A percentile compares a stretch with the other conserved stretches of the same genome.
Evolutionary conservation across 2,329 filamentous ascomycete species (phyloP).

Genomic region (Verticillium tricorpus): DNA sequence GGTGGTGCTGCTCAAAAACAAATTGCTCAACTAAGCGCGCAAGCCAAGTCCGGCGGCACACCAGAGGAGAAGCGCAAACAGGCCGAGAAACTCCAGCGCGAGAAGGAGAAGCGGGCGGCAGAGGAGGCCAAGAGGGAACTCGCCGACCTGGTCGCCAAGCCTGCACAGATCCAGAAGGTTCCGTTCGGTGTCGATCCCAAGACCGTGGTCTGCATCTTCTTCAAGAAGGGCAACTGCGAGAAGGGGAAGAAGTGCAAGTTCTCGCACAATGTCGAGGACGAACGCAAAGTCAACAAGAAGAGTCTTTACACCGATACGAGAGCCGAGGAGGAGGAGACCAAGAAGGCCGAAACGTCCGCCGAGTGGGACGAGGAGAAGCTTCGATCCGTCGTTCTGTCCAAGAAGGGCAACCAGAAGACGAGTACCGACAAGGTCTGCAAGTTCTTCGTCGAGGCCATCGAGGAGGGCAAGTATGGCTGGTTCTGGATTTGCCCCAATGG

Average conservation of each 20-base stretch:
- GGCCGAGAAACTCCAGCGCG: conserved; percentile 61
- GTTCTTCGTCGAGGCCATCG: conserved; percentile 93
- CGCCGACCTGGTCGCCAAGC: conserved; percentile 80
- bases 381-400: conserved; percentile 82
- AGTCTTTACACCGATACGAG: conserved; percentile 84
- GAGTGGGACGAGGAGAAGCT: conserved; percentile 98
- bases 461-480: conserved; percentile 99
- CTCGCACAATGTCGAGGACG: conserved; percentile 82
- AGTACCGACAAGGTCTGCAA: conserved; percentile 99
- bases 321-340: conserved; percentile 67
- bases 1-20: conserved; percentile 84
- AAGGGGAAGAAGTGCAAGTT: conserved; percentile 99
- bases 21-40: conserved; percentile 77
- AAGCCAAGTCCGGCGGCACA: conserved; percentile 69
- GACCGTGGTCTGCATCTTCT: conserved; percentile 94
- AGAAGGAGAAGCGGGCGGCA: conserved; percentile 86
- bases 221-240: conserved; percentile 94
- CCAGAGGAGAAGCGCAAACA: conserved; percentile 81
- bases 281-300: conserved; percentile 89
- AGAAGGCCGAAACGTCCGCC: conserved; percentile 88
- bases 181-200: conserved; percentile 98
- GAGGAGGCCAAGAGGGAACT: conserved; percentile 79
- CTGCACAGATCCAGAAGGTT: conserved; percentile 94
- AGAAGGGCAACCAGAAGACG: conserved; percentile 94
- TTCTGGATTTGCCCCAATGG: conserved; percentile 98